Base-by-base conservation (phyloP, 2,329 filamentous ascomycete genomes). In the Pseudovirgaria hyperparasitica region DNA sequence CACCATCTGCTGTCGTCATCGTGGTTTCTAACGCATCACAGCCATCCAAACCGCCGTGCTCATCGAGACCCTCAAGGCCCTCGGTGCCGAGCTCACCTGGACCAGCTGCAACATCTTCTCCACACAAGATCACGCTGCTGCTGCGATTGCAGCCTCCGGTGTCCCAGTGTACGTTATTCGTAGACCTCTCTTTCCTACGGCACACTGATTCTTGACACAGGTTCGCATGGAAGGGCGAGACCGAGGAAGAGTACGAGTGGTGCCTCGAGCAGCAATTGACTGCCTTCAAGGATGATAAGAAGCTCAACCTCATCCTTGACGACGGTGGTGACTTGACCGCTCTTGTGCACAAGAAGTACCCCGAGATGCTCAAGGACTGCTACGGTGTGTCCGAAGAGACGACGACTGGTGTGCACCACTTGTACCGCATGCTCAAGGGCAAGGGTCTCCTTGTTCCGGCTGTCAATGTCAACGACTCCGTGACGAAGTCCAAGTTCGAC, bases 401-500 rank as follows among this genome's bases (percentile, higher is more conserved):
- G 60, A 98, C 87, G 63, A 98, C 87, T 28, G 87, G 87, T 73
- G 87, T 98, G 53, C 90, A 96, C 80, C 87, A 96, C 72, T 74
- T 98, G 37, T 98, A 96, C 81, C 75, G 76, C 57, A 94, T 94
- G 86, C 67, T 96, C 60, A 94, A 64, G 60, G 55, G 60, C 54
- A 53, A 90, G 74, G 56, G 57, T 32, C 84, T 96, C 41, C 78
- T 93, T 38, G 82, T 93, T 43, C 90, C 90, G 45, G 72, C 87
- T 63, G 56, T 96, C 77, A 98, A 98, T 65, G 87, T 98, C 72
- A 96, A 98, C 70, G 87, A 98, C 76, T 86, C 81, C 34, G 87
- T 98, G 57, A 98, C 90, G 64, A 98, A 96, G 79, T 93, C 85
- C 67, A 98, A 98, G 76, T 98, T 98, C 61, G 90, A 96, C 76